Conservation (phyloP, 1,284 basidiomycete genomes). For the Ganoderma resinaceum region DNA sequence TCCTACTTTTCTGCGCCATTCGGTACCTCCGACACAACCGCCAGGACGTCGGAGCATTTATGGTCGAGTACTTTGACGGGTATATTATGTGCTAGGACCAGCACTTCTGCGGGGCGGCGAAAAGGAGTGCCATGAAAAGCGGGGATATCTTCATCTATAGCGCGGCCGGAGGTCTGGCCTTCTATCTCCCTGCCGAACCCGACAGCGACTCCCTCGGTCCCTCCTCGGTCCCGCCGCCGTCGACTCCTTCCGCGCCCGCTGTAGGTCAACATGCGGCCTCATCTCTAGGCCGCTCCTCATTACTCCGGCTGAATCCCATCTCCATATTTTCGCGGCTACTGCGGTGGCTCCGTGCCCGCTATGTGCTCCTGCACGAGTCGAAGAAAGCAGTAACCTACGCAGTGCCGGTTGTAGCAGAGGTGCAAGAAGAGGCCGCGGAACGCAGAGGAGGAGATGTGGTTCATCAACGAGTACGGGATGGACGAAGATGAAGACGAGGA, state of each 20-base stretch:
- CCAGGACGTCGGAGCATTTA: conserved; percentile 12
- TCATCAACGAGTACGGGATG: neutral
- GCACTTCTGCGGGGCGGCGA: neutral
- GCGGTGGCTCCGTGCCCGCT: neutral
- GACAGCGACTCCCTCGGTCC: too few species aligned
- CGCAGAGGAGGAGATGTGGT: neutral
- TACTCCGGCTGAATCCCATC: neutral
- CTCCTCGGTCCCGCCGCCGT: too few species aligned
- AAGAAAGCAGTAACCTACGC: neutral
- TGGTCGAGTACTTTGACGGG: conserved; percentile 19
- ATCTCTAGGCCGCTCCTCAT: neutral
- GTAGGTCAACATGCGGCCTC: too few species aligned
- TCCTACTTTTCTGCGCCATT: conserved; percentile 18
- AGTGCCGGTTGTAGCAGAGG: too few species aligned
- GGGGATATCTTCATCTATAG: neutral
- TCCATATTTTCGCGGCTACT: neutral
- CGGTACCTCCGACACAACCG: conserved; percentile 21
- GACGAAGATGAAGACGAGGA: neutral
- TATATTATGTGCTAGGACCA: neutral
- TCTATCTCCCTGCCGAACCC: neutral
- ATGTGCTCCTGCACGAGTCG: neutral
- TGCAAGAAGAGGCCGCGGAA: neutral
- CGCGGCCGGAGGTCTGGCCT: neutral
- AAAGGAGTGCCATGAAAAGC: neutral
- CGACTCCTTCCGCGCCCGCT: too few species aligned